Evolutionary conservation across 2,329 filamentous ascomycete genomes (phyloP).

Genomic region (Reticulascus tulasneorum): DNA sequence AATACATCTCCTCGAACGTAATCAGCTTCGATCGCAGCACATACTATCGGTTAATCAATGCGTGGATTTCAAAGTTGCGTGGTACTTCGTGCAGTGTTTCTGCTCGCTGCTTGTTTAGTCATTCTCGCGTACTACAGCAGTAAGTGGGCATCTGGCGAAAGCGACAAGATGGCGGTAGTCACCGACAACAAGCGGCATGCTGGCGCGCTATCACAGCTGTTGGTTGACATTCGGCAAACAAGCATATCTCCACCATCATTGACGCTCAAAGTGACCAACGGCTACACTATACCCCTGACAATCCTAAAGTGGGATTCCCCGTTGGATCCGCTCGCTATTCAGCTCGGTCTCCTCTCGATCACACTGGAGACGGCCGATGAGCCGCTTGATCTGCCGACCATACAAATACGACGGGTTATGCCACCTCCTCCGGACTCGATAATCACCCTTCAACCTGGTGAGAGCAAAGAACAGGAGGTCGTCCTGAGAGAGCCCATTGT

Average conservation of each 20-base stretch:
- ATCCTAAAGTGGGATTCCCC: slow-evolving; percentile 40
- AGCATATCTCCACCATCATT: slow-evolving; percentile 30
- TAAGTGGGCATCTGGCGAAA: slow-evolving; percentile 5
- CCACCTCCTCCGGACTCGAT: slow-evolving; percentile 34
- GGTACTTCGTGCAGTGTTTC: slow-evolving; percentile 2
- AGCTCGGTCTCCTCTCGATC: slow-evolving; percentile 37
- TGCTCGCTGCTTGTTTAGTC: slow-evolving; percentile 4
- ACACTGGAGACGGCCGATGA: slow-evolving; percentile 26
- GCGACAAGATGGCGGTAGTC: slow-evolving; percentile 4
- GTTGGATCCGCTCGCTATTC: slow-evolving; percentile 37
- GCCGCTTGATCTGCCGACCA: slow-evolving; percentile 31
- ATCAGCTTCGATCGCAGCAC: not conserved
- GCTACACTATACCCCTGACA: slow-evolving; percentile 31
- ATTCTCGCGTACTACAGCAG: slow-evolving; percentile 2
- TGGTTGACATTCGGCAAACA: slow-evolving; percentile 30
- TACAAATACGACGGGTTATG: slow-evolving; percentile 36
- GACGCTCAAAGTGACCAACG: slow-evolving; percentile 35
- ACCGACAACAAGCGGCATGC: slow-evolving; percentile 1
- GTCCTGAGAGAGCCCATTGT: slow-evolving; percentile 32
- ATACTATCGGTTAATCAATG: slow-evolving; percentile 1
- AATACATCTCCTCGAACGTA: no score
- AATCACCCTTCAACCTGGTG: slow-evolving; percentile 33
- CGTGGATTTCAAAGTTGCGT: not conserved
- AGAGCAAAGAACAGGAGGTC: slow-evolving; percentile 28
- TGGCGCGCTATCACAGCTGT: slow-evolving; percentile 19